A percentile compares a stretch with the other conserved stretches of the same genome.
Evolutionary conservation across 495 filamentous ascomycete genomes (phyloP).

Genomic region (Pyrenula aspistea): DNA sequence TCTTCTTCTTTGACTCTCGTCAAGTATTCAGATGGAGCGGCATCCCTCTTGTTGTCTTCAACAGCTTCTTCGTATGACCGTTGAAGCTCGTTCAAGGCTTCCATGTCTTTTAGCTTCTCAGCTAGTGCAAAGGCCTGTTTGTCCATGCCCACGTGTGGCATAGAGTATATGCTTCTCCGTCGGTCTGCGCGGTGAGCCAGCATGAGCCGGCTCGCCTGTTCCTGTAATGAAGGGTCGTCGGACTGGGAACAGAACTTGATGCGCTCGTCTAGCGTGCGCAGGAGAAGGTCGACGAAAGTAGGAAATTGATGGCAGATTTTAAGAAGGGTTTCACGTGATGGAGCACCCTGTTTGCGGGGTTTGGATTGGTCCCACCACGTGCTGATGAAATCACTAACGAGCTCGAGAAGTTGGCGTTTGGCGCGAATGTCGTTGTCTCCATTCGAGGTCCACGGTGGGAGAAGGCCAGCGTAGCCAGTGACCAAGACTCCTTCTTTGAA

Average conservation of each 20-base stretch:
- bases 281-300: neutral
- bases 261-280: conserved; percentile 29
- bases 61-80: conserved; percentile 22
- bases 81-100: conserved; percentile 51
- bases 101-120: conserved; percentile 59
- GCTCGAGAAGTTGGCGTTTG: conserved; percentile 12
- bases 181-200: conserved; percentile 39
- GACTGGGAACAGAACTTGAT: conserved; percentile 45
- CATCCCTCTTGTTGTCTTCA: conserved; percentile 1
- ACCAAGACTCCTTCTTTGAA: conserved; percentile 57
- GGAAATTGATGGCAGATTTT: conserved; percentile 10
- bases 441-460: conserved; percentile 75
- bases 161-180: conserved; percentile 42
- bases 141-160: conserved; percentile 57
- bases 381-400: conserved; percentile 23
- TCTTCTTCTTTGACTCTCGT: conserved; percentile 10
- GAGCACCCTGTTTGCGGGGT: neutral
- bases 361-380: conserved; percentile 10
- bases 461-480: conserved; percentile 47
- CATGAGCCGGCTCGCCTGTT: conserved; percentile 33
- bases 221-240: conserved; percentile 28
- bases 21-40: neutral
- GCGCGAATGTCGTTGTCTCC: conserved; percentile 27
- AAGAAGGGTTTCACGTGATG: conserved; percentile 8
- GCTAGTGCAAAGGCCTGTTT: conserved; percentile 60